These are phyloP conservation scores for Geotrichum ghanense DNA, from an alignment of 805 yeast species.

Conservation along the genomic window DNA sequence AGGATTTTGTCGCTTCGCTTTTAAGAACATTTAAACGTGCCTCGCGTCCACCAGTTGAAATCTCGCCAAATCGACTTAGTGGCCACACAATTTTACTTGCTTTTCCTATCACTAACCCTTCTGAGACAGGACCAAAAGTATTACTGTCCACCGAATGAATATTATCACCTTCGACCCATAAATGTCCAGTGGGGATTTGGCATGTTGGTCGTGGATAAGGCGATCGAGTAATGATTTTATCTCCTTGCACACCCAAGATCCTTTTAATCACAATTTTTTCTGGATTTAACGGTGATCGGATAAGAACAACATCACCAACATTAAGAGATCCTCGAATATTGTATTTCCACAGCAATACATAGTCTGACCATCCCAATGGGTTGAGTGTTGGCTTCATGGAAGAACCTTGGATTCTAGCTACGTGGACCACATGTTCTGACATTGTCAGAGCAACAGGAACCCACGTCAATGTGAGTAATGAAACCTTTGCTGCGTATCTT, in stretches of 20 bases:
- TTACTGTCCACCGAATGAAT: conserved; percentile 69
- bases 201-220: conserved; percentile 58
- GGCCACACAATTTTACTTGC: conserved; percentile 69
- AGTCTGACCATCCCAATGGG: conserved; percentile 36
- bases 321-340: conserved; percentile 37
- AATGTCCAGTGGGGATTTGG: conserved; percentile 62
- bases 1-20: not conserved
- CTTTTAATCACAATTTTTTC: conserved; percentile 67
- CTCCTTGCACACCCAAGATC: conserved; percentile 66
- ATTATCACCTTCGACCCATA: conserved; percentile 96
- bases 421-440: conserved; percentile 59
- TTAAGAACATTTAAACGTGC: conserved; percentile 23
- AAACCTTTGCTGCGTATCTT: not conserved
- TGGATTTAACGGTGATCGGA: conserved; percentile 76
- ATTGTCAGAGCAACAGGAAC: conserved; percentile 64
- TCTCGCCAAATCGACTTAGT: conserved; percentile 37
- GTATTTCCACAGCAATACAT: conserved; percentile 58
- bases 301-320: conserved; percentile 62
- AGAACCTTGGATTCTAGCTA: conserved; percentile 64
- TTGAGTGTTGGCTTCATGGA: conserved; percentile 89
- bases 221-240: conserved; percentile 45
- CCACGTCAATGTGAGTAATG: conserved; percentile 46
- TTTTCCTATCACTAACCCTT: conserved; percentile 70
- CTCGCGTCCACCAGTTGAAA: conserved; percentile 44
- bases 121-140: conserved; percentile 77